Evolutionary conservation across 2,329 filamentous ascomycete species (phyloP).

Genomic region (Cercospora sp.): DNA sequence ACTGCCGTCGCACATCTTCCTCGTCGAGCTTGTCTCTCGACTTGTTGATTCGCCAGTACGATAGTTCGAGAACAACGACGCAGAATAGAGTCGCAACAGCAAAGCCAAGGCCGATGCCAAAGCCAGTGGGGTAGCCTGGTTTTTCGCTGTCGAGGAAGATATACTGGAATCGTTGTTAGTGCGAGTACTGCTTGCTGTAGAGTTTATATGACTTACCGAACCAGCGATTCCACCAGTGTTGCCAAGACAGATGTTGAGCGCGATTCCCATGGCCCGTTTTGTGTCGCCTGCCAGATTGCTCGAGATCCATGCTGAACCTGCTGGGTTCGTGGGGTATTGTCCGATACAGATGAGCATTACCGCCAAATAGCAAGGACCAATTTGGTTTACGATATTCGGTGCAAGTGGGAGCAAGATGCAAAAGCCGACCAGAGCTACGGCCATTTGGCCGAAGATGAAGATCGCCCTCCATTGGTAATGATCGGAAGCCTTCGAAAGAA

Average conservation of each 20-base stretch:
- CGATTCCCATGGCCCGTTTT: not conserved
- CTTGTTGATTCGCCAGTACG: slow-evolving; percentile 39
- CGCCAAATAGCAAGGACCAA: not conserved
- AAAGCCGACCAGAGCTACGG: not conserved
- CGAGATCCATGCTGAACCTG: not conserved
- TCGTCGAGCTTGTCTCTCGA: slow-evolving; percentile 37
- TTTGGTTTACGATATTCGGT: not conserved
- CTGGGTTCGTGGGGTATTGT: not conserved
- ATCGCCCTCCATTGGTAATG: not conserved
- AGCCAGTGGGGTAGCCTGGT: not conserved
- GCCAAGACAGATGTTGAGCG: not conserved
- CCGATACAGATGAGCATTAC: not conserved
- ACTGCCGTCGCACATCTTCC: slow-evolving; percentile 29
- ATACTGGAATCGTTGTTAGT: not conserved
- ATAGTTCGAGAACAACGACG: slow-evolving; percentile 31
- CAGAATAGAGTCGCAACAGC: slow-evolving; percentile 15
- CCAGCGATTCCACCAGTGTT: not conserved
- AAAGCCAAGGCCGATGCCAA: not conserved
- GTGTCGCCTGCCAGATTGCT: not conserved
- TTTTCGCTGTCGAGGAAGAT: not conserved
- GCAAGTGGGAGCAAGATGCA: not conserved
- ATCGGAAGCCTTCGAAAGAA: not conserved
- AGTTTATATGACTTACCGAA: not conserved
- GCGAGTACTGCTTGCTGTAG: too few relatives aligned
- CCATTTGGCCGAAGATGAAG: not conserved